Base-by-base conservation (phyloP, 805 yeast species). In the Kodamaea fukazawae region DNA sequence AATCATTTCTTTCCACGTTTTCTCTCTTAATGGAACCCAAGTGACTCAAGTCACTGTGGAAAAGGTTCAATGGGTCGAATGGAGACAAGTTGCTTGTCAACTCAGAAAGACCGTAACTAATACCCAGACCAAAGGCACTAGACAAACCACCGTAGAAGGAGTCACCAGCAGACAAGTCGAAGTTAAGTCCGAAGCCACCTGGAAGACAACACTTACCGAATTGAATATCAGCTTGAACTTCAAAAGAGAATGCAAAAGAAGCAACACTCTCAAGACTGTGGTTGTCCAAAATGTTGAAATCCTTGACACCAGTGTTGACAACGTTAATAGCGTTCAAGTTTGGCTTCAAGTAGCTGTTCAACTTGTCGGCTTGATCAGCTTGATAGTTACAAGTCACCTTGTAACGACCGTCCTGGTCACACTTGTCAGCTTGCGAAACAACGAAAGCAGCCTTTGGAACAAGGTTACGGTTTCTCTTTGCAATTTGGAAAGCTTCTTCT, bases 161-260 rank as follows among this genome's bases (percentile, higher is more conserved):
- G 35, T 44, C 38, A 34, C 41, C 36, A 1, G 43, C 36, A 11
- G 29, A 18, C 38, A 49, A 45, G 30, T 48, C 45, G 40, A 40
- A 42, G n/a, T 42, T 29, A 36, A 58, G 50, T 12, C 44, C 42
- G 42, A 58, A 55, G 26, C 43, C 47, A 22, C 44, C 38, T 25
- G 61, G 63, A 36, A 58, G 51, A 49, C 61, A 57, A 49, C 52
- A 52, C 39, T 47, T 45, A 26, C 49, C 50, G 13, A 39, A 29
- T 14, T 46, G 35, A 26, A 32, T 35, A 16, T 41, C 39, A 26
- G 61, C 55, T 36, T 50, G 44, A 15, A 58, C 50, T 7, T 53
- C 31, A 34, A 58, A 40, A 15, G 53, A 40, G 15, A 53, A 49
- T 27, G 58, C 42, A 23, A 43, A 43, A 13, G 44, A 42, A 33